Base-by-base conservation (phyloP, 2,329 filamentous ascomycete species). In the Nannizzia gypsea region DNA sequence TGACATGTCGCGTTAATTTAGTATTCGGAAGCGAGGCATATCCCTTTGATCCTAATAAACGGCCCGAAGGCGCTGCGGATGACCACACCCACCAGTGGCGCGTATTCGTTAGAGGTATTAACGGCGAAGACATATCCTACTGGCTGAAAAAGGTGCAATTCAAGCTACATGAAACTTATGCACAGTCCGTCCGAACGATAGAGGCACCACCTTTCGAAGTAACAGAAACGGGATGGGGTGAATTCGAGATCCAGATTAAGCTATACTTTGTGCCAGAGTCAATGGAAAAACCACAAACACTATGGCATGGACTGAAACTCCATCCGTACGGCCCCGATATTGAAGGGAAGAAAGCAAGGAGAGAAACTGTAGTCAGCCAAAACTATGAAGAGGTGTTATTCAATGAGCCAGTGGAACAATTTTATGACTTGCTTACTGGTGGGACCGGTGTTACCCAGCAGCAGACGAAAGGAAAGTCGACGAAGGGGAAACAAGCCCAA, bases 131-230 rank as follows among this genome's bases (percentile, higher is more conserved):
- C 70, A 87, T 97, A 65, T 90, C 89, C 28, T 93, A 95, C 74
- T 99, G 93, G 90, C 81, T 97, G 65, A 89, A 92, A 61, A 92
- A 95, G 68, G 92, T 99, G 0, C 91, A 96, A 72, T 99, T 99
- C 77, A 97, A 97, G 74, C 83, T 99, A 15, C 92, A 96, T 79
- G 91, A 97, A 74, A 96, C 92, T 8, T 97, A 96, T 72, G 86
- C 90, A 28, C 95, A 96, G 73, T 88, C 88, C 60, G 82, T 93
- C 22, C 87, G 93, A 66, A 95, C 87, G 71, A 80, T 93, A 68
- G 91, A 96, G 68, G 83, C 83, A 62, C 83, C 88, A 69, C 90
- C 79, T 9, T 99, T 96, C 68, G 80, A 89, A 68, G 87, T 97
- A 63, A 83, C 84, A 63, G 93, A 97, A 74, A 97, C 93, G 0